phyloP scores from a whole-genome alignment of 805 yeast species.

The Metschnikowia borealis region DNA sequence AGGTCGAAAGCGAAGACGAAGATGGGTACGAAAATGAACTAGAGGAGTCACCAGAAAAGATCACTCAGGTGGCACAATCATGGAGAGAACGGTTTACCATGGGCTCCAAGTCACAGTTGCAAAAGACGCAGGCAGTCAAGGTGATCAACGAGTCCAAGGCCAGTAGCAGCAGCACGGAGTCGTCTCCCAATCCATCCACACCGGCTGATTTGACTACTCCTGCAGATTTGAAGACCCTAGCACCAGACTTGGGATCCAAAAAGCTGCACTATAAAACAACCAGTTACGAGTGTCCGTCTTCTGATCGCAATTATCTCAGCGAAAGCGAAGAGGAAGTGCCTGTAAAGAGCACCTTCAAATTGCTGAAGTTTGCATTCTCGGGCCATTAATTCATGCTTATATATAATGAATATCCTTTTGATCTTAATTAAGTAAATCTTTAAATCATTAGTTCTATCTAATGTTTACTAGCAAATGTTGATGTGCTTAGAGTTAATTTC shows the following conservation, averaged over 20 bases:
- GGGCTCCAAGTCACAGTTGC: slow-evolving; percentile 2
- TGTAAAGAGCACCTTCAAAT: slow-evolving; percentile 4
- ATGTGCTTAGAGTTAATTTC: no score
- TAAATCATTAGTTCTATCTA: no score
- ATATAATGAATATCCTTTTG: not conserved
- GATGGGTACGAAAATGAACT: slow-evolving; percentile 34
- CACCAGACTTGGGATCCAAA: not conserved
- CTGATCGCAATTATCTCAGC: slow-evolving; percentile 14
- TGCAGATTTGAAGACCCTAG: not conserved
- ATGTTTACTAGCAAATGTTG: no score
- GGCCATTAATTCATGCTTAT: slow-evolving; percentile 4
- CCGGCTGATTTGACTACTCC: not conserved
- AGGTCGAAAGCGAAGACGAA: slow-evolving; percentile 14
- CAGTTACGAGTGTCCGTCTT: slow-evolving; percentile 8
- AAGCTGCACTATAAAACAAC: not conserved
- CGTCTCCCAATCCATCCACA: slow-evolving; percentile 7
- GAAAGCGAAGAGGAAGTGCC: slow-evolving; percentile 13
- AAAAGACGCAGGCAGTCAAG: slow-evolving; percentile 5
- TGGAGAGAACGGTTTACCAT: slow-evolving; percentile 16
- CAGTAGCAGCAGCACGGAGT: slow-evolving; percentile 5
- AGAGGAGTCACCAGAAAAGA: slow-evolving; percentile 40
- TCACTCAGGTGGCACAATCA: slow-evolving; percentile 4
- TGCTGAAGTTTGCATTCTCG: slow-evolving; percentile 17
- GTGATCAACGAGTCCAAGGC: not conserved
- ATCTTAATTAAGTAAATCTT: not conserved